These are phyloP conservation scores for Xylariaceae sp. DNA, from an alignment of 2,329 filamentous ascomycete genomes.

Conservation along the genomic window DNA sequence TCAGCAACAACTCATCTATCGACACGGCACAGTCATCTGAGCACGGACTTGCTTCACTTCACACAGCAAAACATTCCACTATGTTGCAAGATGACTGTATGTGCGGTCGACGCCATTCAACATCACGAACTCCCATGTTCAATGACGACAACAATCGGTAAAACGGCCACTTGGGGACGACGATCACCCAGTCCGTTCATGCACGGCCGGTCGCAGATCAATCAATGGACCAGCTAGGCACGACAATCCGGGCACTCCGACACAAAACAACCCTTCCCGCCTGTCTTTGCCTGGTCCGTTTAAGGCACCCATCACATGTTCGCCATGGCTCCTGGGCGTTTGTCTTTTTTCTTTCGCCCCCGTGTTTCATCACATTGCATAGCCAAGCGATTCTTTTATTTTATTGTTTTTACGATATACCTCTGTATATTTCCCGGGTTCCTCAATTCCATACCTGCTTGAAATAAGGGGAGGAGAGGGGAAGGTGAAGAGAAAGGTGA, in stretches of 20 bases:
- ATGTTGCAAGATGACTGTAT: too few species aligned
- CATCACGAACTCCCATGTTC: background rate
- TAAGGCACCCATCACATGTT: background rate
- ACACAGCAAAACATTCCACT: too few species aligned
- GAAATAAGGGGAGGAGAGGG: background rate
- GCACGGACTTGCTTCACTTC: slow-evolving; percentile 14
- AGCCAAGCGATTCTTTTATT: slow-evolving; percentile 10
- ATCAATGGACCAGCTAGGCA: slow-evolving; percentile 5
- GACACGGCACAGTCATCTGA: slow-evolving; percentile 11
- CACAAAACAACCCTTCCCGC: background rate
- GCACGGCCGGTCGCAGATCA: background rate
- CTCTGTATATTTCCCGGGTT: slow-evolving; percentile 6
- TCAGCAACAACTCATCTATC: background rate
- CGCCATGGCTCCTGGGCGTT: slow-evolving; percentile 6
- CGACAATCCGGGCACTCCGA: background rate
- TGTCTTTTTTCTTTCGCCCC: too few species aligned
- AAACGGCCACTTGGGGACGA: background rate
- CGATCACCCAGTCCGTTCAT: background rate
- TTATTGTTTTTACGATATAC: background rate
- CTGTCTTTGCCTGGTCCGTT: background rate
- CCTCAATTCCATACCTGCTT: background rate
- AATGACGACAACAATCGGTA: background rate
- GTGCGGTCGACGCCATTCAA: background rate
- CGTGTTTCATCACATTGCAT: slow-evolving; percentile 8
- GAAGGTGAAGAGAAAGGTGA: background rate